Conservation (phyloP, 441 rosid species). For the Jatropha multifida region DNA sequence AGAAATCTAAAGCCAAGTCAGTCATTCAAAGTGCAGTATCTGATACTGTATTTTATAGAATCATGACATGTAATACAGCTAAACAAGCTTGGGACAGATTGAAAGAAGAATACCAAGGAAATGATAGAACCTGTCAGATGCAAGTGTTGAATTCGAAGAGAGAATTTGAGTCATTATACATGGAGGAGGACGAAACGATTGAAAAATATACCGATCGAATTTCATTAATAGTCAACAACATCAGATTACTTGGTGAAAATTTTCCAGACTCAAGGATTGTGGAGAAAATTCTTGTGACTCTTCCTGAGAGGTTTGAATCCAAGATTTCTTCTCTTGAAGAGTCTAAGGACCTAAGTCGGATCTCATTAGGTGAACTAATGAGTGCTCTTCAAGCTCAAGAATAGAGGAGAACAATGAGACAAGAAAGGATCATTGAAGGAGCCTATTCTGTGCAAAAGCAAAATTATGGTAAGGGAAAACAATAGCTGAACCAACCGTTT, state of each 20-base stretch:
- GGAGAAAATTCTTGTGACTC: background rate
- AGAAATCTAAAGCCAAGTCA: too few relatives aligned
- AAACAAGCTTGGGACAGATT: too few relatives aligned
- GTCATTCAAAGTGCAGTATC: background rate
- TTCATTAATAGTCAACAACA: too few relatives aligned
- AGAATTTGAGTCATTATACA: background rate
- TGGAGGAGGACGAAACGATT: background rate
- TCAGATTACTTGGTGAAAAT: too few relatives aligned
- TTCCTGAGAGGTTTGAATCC: too few relatives aligned
- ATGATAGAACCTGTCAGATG: background rate
- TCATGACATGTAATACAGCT: background rate
- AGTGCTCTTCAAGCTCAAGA: background rate
- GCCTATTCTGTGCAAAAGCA: background rate
- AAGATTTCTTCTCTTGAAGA: background rate
- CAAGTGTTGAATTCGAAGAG: background rate
- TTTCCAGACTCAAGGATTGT: background rate
- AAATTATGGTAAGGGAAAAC: background rate
- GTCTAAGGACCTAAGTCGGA: background rate
- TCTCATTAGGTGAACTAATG: background rate
- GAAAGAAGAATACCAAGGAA: background rate
- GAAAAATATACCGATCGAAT: too few relatives aligned
- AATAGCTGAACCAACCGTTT: background rate
- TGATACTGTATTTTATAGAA: background rate
- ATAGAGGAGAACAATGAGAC: background rate
- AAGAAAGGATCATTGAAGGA: background rate